Conservation (phyloP, 768 basidiomycete species). For the Tremella fuciformis region DNA sequence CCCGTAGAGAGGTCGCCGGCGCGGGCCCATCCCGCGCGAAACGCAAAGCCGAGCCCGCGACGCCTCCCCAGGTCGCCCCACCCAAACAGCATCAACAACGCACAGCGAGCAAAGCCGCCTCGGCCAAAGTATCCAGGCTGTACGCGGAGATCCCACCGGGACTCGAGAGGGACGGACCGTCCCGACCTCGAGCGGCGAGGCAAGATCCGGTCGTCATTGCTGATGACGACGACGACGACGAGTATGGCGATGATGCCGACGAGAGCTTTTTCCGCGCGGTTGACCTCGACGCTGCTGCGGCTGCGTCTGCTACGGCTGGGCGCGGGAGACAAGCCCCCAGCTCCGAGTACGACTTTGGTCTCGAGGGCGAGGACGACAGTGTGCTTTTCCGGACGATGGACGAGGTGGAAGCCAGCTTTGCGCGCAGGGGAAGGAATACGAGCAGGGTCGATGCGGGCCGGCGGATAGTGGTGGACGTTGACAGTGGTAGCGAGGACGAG, state of each 20-base stretch:
- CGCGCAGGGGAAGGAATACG: neutral
- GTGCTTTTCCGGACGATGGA: neutral
- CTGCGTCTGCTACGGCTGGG: neutral
- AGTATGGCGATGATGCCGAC: neutral
- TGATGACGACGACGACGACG: neutral
- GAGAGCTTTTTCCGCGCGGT: conserved; percentile 1
- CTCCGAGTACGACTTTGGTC: neutral
- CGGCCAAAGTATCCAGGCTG: neutral
- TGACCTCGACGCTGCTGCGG: neutral
- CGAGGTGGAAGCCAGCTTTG: neutral
- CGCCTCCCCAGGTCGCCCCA: neutral
- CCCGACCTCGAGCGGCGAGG: too few species aligned
- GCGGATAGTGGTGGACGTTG: too few species aligned
- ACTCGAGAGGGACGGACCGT: too few species aligned
- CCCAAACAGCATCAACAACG: neutral
- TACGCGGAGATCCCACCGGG: neutral
- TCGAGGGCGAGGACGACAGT: neutral
- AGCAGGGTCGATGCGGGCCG: too few species aligned
- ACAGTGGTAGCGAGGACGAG: neutral
- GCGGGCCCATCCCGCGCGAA: too few species aligned
- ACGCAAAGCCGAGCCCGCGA: neutral
- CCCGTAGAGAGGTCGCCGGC: too few species aligned
- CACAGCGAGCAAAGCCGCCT: conserved; percentile 1
- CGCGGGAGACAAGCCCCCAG: neutral
- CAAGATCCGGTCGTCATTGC: too few species aligned